A percentile compares a stretch with the other conserved stretches of the same genome.
Evolutionary conservation across 345 rosid genomes (phyloP).

Genomic region (Eucalyptus decipiens): DNA sequence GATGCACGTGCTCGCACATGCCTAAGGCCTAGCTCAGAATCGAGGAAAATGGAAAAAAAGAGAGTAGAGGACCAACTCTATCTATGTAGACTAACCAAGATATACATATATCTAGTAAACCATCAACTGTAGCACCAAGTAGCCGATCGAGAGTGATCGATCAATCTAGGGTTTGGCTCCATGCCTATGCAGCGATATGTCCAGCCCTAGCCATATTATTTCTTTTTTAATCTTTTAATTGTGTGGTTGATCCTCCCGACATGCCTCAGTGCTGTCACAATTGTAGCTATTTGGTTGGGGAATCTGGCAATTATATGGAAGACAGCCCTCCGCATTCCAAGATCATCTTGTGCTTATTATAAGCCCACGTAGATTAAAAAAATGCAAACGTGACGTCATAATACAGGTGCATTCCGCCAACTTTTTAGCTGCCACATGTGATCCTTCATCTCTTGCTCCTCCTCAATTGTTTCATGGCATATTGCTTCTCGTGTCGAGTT

Average conservation of each 20-base stretch:
- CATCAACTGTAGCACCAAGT: not conserved
- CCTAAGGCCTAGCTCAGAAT: not conserved
- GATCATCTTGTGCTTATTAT: not conserved
- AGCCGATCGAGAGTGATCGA: not conserved
- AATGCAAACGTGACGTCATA: not conserved
- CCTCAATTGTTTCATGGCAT: too few relatives aligned
- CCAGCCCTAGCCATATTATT: not conserved
- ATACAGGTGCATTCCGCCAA: not conserved
- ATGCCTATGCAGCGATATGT: not conserved
- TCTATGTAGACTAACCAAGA: not conserved
- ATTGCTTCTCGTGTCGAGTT: not conserved
- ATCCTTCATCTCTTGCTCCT: not conserved
- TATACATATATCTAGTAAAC: not conserved
- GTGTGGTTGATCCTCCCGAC: not conserved
- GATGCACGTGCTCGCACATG: not conserved
- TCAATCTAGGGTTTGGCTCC: not conserved
- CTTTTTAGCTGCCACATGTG: not conserved
- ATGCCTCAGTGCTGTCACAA: not conserved
- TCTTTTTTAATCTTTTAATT: not conserved
- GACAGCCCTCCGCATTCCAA: not conserved
- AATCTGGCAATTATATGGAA: not conserved
- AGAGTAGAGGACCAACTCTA: not conserved
- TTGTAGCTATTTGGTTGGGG: not conserved
- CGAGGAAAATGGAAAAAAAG: too few relatives aligned
- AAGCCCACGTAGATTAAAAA: not conserved